Evolutionary conservation across 306 rosid species (phyloP).

Genomic region (Malus orientalis): DNA sequence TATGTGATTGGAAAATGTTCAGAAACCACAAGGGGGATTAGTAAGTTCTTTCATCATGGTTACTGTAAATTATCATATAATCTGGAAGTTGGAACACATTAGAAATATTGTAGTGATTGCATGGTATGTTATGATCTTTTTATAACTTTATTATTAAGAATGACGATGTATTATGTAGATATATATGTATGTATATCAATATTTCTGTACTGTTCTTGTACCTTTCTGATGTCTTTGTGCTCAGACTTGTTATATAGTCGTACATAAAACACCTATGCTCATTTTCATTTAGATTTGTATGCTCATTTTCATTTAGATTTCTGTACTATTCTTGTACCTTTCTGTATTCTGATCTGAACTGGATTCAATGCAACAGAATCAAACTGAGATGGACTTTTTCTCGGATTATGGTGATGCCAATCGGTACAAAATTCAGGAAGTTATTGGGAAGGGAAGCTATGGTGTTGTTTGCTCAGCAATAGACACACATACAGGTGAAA

Average conservation of each 20-base stretch:
- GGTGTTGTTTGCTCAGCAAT: constrained; percentile 96
- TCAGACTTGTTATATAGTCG: background rate
- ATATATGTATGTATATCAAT: background rate
- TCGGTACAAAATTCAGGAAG: constrained; percentile 85
- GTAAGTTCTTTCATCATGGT: background rate
- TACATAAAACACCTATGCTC: background rate
- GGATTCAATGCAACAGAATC: constrained; percentile 42
- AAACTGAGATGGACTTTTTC: constrained; percentile 80
- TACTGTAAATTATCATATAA: background rate
- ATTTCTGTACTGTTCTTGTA: background rate
- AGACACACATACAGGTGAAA: constrained; percentile 79
- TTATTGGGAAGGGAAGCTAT: constrained; percentile 91
- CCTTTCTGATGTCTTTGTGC: background rate
- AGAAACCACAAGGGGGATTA: background rate
- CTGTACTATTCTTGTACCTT: background rate
- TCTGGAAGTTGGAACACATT: background rate
- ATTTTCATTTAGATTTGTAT: background rate
- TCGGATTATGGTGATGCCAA: constrained; percentile 87
- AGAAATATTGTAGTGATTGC: background rate
- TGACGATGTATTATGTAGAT: background rate
- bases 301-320: background rate
- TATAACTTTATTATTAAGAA: background rate
- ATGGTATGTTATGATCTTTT: background rate
- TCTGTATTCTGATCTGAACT: constrained; percentile 15
- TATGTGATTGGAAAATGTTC: background rate